Conservation (phyloP, 176 grass and related monocot genomes). For the Bothriochloa decipiens region DNA sequence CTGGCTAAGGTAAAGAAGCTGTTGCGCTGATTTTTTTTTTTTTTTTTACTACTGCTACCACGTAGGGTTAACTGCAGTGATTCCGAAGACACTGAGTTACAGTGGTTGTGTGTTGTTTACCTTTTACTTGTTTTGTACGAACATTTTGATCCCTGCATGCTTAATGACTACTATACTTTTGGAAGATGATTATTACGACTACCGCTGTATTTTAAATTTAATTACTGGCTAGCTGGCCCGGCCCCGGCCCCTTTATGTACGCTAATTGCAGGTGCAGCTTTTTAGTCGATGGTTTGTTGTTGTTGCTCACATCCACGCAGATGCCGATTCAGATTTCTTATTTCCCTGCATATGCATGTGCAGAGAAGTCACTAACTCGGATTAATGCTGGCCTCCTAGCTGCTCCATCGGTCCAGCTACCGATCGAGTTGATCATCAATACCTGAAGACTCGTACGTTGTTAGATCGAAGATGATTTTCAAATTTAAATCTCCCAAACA, state of each 20-base stretch:
- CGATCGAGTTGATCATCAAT: background rate
- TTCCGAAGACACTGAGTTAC: background rate
- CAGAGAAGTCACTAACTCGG: slow-evolving; percentile 12
- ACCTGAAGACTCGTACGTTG: background rate
- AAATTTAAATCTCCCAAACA: background rate
- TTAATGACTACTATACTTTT: background rate
- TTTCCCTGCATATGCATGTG: background rate
- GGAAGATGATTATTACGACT: background rate
- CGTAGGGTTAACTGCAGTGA: too few relatives aligned
- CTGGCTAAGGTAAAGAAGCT: too few relatives aligned
- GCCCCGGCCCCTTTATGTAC: background rate
- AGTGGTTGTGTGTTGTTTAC: background rate
- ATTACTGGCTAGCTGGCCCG: background rate
- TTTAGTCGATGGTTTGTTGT: background rate
- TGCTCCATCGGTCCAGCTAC: background rate
- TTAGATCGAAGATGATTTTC: background rate
- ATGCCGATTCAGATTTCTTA: background rate
- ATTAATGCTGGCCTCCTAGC: background rate
- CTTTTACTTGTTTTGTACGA: slow-evolving; percentile 15
- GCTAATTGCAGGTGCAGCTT: background rate
- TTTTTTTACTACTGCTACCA: background rate
- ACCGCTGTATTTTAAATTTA: background rate
- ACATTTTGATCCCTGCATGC: background rate
- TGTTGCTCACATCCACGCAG: background rate
- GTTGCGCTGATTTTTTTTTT: background rate